These are phyloP conservation scores for Solanum arcanum DNA, from an alignment of 257 asterid species.

Conservation along the genomic window DNA sequence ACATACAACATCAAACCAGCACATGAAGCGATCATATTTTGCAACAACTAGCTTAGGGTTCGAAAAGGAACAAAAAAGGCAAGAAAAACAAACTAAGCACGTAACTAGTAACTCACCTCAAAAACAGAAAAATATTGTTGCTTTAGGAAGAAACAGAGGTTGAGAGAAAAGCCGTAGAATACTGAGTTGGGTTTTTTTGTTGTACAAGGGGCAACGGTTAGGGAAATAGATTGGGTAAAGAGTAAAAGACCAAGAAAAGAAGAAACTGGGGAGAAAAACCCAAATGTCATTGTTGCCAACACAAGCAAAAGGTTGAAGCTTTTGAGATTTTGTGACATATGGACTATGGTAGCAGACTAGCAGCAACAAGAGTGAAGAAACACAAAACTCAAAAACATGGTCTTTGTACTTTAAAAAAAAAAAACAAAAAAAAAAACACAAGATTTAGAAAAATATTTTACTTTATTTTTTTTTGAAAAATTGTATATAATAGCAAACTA, in stretches of 20 bases:
- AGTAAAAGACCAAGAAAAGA: neutral
- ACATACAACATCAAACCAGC: neutral
- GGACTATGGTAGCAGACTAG: neutral
- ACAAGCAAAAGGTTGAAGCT: neutral
- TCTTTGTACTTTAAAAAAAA: neutral
- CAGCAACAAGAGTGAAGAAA: neutral
- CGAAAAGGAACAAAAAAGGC: neutral
- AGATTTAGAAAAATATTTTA: neutral
- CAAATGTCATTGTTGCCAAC: conserved; percentile 11
- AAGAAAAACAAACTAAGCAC: neutral
- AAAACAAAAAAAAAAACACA: neutral
- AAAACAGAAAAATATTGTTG: neutral
- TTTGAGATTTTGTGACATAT: neutral
- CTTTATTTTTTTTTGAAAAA: no score
- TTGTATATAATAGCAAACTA: no score
- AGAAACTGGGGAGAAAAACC: neutral
- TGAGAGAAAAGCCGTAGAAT: neutral
- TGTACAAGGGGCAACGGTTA: neutral
- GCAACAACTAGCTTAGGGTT: neutral
- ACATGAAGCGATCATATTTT: conserved; percentile 1
- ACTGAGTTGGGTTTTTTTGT: neutral
- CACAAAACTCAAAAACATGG: neutral
- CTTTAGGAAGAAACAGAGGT: neutral
- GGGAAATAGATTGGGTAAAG: neutral
- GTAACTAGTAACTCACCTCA: neutral